A percentile compares a stretch with the other conserved stretches of the same genome.
Conservation (phyloP, 305 asterid species). For the Rubia tinctorum region DNA sequence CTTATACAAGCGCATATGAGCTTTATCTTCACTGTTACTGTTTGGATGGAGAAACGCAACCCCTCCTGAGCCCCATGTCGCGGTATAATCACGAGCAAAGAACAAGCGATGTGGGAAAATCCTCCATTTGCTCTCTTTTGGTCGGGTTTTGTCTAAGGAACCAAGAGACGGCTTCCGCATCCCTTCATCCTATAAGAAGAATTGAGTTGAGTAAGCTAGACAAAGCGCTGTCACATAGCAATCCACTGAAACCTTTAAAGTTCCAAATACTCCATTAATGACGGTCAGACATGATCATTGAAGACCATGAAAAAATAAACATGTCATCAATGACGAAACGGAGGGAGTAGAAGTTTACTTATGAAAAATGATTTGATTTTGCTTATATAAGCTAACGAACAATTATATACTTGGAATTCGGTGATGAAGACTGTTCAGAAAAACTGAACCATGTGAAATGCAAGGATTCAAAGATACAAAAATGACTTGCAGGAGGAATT, state of each 20-base stretch:
- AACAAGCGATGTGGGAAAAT: slow-evolving; percentile 76
- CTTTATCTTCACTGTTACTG: slow-evolving; percentile 54
- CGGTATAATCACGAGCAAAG: slow-evolving; percentile 68
- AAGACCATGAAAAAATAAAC: no score
- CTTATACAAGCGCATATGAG: slow-evolving; percentile 71
- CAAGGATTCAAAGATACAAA: not conserved
- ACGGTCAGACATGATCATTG: no score
- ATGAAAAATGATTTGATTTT: not conserved
- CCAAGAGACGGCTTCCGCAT: slow-evolving; percentile 73
- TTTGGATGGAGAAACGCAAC: slow-evolving; percentile 91
- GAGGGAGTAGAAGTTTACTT: not conserved
- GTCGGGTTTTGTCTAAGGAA: slow-evolving; percentile 69
- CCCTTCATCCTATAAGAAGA: slow-evolving; percentile 65
- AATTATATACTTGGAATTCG: not conserved
- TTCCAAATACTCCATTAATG: not conserved
- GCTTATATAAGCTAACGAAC: not conserved
- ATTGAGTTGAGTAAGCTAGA: not conserved
- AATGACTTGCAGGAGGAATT: not conserved
- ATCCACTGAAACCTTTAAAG: not conserved
- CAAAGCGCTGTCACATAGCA: not conserved
- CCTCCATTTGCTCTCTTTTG: slow-evolving; percentile 67
- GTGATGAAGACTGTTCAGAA: not conserved
- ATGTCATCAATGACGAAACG: no score
- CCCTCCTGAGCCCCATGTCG: slow-evolving; percentile 97
- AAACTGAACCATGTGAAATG: not conserved